Base-by-base conservation (phyloP, 2,329 filamentous ascomycete genomes). In the Cadophora sp. region DNA sequence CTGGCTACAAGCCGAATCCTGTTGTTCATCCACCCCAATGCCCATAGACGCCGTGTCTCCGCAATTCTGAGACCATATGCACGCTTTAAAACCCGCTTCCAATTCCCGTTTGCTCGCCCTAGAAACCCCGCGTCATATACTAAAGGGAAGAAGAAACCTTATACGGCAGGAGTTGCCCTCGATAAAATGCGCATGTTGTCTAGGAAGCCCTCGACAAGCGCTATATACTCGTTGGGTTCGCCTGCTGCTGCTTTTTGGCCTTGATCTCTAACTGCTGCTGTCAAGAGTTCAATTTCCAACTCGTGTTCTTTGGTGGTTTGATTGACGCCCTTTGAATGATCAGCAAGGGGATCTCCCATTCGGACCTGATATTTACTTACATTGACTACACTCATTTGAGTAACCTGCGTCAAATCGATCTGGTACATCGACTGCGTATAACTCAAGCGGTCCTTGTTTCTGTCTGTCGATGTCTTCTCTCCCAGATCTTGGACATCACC, bases 401-500 rank as follows among this genome's bases (percentile, higher is more conserved):
- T 91, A 51, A 99, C 96, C 79, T 97, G 94, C 0, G 96, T 99
- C 62, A 99, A 83, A 80, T 99, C 96, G 73, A 99, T 87, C 78
- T 96, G 92, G 78, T 97, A 97, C 64, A 88, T 89, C 50, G 94
- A 86, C 78, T 98, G 97, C 11, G 86, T 90, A 80, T 99, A 99
- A 77, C 92, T 97, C 77, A 99, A 83, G 22, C 96, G 88, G 79
- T 99, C 94, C 79, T 99, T 99, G 74, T 88, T 89, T 7, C 94
- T 89, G 75, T 93, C 90, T 7, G 85, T 81, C 46, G 79, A 79
- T 27, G 62, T 56, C 27, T 37, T 56, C 24, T 59, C 79, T 0
- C 81, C 78, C 2, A 89, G 79, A 26, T 82, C 81, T 8, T 89
- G 83, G 0, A 92, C 76, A 1, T 88, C 83, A 27, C 94, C 93